phyloP scores from a whole-genome alignment of 2,329 filamentous ascomycete genomes.

The Scytalidium sp. region DNA sequence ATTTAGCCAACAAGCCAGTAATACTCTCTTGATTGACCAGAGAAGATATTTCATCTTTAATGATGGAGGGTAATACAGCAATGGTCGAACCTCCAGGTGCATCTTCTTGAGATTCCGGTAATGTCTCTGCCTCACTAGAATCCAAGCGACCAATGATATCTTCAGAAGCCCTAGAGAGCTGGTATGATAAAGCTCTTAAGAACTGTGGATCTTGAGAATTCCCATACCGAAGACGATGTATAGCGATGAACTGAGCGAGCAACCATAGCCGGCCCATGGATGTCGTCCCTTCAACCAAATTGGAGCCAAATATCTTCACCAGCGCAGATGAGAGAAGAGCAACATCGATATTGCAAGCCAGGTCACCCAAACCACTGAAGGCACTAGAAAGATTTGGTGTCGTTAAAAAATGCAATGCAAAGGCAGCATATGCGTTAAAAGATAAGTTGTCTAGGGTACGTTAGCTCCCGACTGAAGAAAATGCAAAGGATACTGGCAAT shows the following conservation, averaged over 20 bases:
- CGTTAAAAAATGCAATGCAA: slow-evolving; percentile 26
- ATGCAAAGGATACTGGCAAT: neutral
- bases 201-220: slow-evolving; percentile 37
- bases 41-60: slow-evolving; percentile 64
- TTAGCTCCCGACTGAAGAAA: slow-evolving; percentile 6
- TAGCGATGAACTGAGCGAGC: slow-evolving; percentile 63
- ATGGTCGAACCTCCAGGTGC: slow-evolving; percentile 18
- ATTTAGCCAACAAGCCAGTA: slow-evolving; percentile 38
- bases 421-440: slow-evolving; percentile 21
- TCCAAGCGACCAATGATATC: slow-evolving; percentile 47
- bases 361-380: slow-evolving; percentile 17
- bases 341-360: slow-evolving; percentile 22
- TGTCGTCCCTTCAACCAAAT: slow-evolving; percentile 15
- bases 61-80: slow-evolving; percentile 47
- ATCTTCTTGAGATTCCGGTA: slow-evolving; percentile 18
- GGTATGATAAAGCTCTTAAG: slow-evolving; percentile 50
- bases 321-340: slow-evolving; percentile 22
- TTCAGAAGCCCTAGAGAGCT: slow-evolving; percentile 48
- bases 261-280: slow-evolving; percentile 54
- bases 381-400: slow-evolving; percentile 22
- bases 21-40: slow-evolving; percentile 76
- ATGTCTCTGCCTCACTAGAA: slow-evolving; percentile 40
- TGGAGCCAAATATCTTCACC: slow-evolving; percentile 17
- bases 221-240: slow-evolving; percentile 40
- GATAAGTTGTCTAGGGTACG: slow-evolving; percentile 11